phyloP scores from a whole-genome alignment of 306 rosid species.

The Phaseolus lunatus region DNA sequence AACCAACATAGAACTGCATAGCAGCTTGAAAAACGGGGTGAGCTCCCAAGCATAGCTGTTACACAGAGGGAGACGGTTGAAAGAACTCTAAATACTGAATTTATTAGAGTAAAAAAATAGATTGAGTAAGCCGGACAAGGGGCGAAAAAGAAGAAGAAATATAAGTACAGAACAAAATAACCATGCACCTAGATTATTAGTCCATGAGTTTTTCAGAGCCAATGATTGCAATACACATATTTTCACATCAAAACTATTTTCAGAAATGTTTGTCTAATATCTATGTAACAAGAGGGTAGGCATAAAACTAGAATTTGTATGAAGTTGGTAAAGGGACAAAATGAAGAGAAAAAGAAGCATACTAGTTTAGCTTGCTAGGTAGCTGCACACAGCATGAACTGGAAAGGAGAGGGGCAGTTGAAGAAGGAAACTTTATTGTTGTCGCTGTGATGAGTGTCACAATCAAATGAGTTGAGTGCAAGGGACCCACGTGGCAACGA shows the following conservation, averaged over 20 bases:
- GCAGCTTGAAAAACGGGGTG: not conserved
- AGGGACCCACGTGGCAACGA: conserved; percentile 67
- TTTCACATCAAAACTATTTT: not conserved
- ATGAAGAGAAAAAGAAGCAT: conserved; percentile 9
- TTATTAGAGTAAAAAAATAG: not conserved
- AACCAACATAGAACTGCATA: not conserved
- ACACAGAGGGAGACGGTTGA: not conserved
- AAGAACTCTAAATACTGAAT: not conserved
- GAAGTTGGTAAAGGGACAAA: not conserved
- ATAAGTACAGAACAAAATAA: not conserved
- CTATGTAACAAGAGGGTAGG: conserved; percentile 22
- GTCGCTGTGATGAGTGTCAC: conserved; percentile 40
- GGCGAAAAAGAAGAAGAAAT: not conserved
- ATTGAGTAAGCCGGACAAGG: not conserved
- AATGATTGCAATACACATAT: not conserved
- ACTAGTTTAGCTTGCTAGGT: conserved; percentile 40
- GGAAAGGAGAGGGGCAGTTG: conserved; percentile 39
- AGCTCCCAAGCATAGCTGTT: not conserved
- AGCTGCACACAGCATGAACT: conserved; percentile 38
- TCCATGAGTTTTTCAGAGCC: not conserved
- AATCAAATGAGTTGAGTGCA: conserved; percentile 53
- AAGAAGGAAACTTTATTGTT: conserved; percentile 38
- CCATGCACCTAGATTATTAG: not conserved
- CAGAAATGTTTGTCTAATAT: not conserved
- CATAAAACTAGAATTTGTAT: not conserved